Percentiles rank a stretch among this genome's conserved stretches.
Conservation (phyloP, 2,329 filamentous ascomycete genomes). For the Bimuria novae-zelandiae region DNA sequence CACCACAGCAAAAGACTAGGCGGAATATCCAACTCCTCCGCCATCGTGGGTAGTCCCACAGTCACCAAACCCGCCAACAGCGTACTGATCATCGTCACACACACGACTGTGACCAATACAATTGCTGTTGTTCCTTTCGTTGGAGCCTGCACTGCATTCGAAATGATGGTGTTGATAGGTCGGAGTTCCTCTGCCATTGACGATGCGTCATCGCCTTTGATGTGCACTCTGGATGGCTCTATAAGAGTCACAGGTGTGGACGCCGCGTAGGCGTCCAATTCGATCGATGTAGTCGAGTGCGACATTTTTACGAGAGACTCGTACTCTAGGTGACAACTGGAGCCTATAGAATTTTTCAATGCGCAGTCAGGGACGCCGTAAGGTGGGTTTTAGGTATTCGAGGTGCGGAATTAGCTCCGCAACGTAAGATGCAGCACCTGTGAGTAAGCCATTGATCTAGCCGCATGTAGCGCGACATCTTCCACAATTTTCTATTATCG, state of each 20-base stretch:
- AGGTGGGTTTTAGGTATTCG: neutral
- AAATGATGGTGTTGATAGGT: constrained; percentile 21
- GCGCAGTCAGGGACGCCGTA: neutral
- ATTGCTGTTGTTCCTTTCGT: constrained; percentile 32
- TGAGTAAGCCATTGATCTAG: no score
- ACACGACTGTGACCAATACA: constrained; percentile 33
- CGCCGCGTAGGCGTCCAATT: constrained; percentile 22
- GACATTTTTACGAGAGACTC: constrained; percentile 22
- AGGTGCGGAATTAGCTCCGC: neutral
- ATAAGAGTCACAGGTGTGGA: constrained; percentile 15
- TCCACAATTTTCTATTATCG: no score
- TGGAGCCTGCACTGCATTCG: constrained; percentile 20
- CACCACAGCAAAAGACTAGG: constrained; percentile 37
- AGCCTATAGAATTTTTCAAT: neutral
- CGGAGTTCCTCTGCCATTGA: constrained; percentile 16
- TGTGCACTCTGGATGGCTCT: constrained; percentile 16
- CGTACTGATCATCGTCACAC: constrained; percentile 31
- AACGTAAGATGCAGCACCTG: neutral
- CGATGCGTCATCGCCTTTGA: constrained; percentile 17
- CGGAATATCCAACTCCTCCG: constrained; percentile 33
- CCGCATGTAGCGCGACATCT: no score
- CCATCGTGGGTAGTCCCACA: constrained; percentile 51
- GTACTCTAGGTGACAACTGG: no score
- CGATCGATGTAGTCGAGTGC: constrained; percentile 31
- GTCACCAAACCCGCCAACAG: constrained; percentile 47